Conservation (phyloP, 2,329 filamentous ascomycete genomes). For the Colletotrichum tanaceti region DNA sequence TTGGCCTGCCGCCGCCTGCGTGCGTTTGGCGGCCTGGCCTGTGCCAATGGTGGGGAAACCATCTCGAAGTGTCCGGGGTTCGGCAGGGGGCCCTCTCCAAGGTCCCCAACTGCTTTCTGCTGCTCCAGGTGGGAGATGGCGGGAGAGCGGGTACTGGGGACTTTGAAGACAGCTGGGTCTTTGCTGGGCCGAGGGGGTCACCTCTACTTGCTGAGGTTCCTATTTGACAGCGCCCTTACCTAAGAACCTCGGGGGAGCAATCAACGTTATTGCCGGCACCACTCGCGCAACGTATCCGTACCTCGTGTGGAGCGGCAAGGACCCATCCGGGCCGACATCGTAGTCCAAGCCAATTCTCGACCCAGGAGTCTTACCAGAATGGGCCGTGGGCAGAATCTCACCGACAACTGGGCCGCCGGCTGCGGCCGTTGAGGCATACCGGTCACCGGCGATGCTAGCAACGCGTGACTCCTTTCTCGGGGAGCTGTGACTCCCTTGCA, state of each 20-base stretch:
- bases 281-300: background rate
- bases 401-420: slow-evolving; percentile 35
- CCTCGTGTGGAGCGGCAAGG: slow-evolving; percentile 9
- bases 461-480: slow-evolving; percentile 14
- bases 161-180: slow-evolving; percentile 35
- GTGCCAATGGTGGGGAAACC: slow-evolving; percentile 40
- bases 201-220: slow-evolving; percentile 35
- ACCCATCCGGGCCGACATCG: slow-evolving; percentile 29
- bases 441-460: slow-evolving; percentile 15
- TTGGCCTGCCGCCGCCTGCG: slow-evolving; percentile 34
- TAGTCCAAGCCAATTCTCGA: slow-evolving; percentile 22
- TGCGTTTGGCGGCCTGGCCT: slow-evolving; percentile 29
- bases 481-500: background rate
- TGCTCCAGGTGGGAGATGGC: slow-evolving; percentile 25
- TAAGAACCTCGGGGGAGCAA: slow-evolving; percentile 38
- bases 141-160: slow-evolving; percentile 38
- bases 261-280: slow-evolving; percentile 38
- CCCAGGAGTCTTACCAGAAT: slow-evolving; percentile 32
- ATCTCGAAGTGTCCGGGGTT: slow-evolving; percentile 36
- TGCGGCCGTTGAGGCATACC: slow-evolving; percentile 29
- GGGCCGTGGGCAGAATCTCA: slow-evolving; percentile 32
- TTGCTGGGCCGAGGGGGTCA: slow-evolving; percentile 25
- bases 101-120: slow-evolving; percentile 9
- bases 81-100: slow-evolving; percentile 15
- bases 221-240: slow-evolving; percentile 39